Conservation (phyloP, 2,329 filamentous ascomycete genomes). For the Ramularia collo-cygni region DNA sequence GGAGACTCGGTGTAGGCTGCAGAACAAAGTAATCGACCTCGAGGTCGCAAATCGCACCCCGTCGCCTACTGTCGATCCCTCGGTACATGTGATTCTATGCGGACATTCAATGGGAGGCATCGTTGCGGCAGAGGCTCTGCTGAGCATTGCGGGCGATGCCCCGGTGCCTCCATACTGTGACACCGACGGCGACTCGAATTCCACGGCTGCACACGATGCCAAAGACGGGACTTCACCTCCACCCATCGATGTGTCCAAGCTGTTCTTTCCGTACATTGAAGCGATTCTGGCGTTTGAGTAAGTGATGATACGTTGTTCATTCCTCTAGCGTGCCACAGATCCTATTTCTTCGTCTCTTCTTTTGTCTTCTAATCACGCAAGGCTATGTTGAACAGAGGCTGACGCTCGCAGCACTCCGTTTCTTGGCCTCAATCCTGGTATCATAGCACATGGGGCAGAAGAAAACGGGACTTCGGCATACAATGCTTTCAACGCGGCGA, state of each 20-base stretch:
- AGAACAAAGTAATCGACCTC: slow-evolving; percentile 88
- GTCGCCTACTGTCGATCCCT: slow-evolving; percentile 79
- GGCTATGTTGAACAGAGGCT: slow-evolving; percentile 65
- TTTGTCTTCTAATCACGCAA: background rate
- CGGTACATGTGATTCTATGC: slow-evolving; percentile 71
- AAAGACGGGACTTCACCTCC: slow-evolving; percentile 16
- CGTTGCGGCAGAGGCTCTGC: slow-evolving; percentile 80
- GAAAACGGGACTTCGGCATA: slow-evolving; percentile 65
- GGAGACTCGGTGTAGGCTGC: slow-evolving; percentile 48
- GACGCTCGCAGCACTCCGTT: slow-evolving; percentile 59
- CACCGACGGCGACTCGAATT: slow-evolving; percentile 16
- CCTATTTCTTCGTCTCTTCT: no score
- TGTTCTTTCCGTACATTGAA: slow-evolving; percentile 92
- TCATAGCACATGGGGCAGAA: slow-evolving; percentile 82
- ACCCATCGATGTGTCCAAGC: slow-evolving; percentile 5
- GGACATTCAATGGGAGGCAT: slow-evolving; percentile 91
- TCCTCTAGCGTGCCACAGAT: no score
- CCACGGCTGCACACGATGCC: slow-evolving; percentile 5
- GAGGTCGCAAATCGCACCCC: slow-evolving; percentile 76
- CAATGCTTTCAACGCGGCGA: slow-evolving; percentile 57
- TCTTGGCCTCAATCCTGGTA: slow-evolving; percentile 70
- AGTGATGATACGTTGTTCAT: no score
- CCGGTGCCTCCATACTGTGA: slow-evolving; percentile 36
- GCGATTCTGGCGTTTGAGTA: slow-evolving; percentile 48
- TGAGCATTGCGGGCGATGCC: slow-evolving; percentile 65